Conservation (phyloP, 2,329 filamentous ascomycete species). For the Cryphonectria nitschkei region DNA sequence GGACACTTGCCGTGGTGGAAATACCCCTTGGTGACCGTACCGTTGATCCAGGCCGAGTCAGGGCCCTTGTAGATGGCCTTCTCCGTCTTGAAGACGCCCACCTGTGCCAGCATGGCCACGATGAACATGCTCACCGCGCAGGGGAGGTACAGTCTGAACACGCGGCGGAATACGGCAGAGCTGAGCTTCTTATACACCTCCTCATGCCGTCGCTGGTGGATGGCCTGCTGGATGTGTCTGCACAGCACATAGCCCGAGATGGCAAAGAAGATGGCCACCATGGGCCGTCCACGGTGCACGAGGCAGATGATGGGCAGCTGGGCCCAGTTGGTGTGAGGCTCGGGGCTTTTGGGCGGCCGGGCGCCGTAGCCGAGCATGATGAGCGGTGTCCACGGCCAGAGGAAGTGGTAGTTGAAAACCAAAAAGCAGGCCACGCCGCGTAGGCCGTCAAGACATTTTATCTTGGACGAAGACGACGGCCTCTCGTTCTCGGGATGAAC, state of each 20-base stretch:
- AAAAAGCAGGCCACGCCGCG: slow-evolving; percentile 47
- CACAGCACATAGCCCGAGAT: slow-evolving; percentile 49
- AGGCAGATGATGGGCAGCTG: slow-evolving; percentile 46
- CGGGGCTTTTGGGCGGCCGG: slow-evolving; percentile 40
- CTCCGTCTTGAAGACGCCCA: slow-evolving; percentile 43
- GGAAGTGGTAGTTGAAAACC: slow-evolving; percentile 49
- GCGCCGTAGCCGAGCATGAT: slow-evolving; percentile 48
- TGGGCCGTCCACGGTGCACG: slow-evolving; percentile 44
- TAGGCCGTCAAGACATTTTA: slow-evolving; percentile 45
- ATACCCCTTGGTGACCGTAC: slow-evolving; percentile 37
- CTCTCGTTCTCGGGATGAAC: background rate
- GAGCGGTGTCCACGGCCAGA: slow-evolving; percentile 45
- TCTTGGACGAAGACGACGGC: slow-evolving; percentile 37
- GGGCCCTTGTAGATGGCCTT: slow-evolving; percentile 41
- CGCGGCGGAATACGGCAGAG: slow-evolving; percentile 43
- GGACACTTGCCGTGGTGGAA: slow-evolving; percentile 13
- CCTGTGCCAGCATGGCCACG: slow-evolving; percentile 44
- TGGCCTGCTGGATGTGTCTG: slow-evolving; percentile 43
- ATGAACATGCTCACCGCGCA: slow-evolving; percentile 46
- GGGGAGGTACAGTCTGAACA: slow-evolving; percentile 46
- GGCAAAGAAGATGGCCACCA: slow-evolving; percentile 50
- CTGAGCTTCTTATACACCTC: slow-evolving; percentile 43
- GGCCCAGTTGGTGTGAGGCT: slow-evolving; percentile 39
- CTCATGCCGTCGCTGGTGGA: slow-evolving; percentile 42
- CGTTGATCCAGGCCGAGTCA: slow-evolving; percentile 46